Conservation (phyloP, 78 protist species). For the Emiliania huxleyi region DNA sequence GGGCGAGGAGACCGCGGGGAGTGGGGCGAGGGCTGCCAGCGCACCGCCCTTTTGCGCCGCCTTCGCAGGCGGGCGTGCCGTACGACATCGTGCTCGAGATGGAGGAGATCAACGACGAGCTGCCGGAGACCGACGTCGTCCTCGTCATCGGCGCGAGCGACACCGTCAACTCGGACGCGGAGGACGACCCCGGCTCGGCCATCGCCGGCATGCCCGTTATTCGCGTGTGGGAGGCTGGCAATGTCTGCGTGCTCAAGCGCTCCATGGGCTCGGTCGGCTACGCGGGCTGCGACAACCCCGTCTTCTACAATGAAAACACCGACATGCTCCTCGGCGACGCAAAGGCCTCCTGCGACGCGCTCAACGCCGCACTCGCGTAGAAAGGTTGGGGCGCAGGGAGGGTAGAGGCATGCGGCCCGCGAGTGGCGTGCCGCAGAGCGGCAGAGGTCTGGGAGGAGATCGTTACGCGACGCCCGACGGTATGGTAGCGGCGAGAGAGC, state of each 20-base stretch:
- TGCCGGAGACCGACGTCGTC: not conserved
- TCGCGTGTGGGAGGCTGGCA: slow-evolving; percentile 73
- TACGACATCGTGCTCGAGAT: slow-evolving; percentile 96
- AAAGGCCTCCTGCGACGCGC: too few species aligned
- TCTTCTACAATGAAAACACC: slow-evolving; percentile 91
- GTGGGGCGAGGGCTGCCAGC: not conserved
- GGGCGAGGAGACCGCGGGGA: too few species aligned
- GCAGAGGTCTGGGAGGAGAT: too few species aligned
- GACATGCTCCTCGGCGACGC: slow-evolving; percentile 30
- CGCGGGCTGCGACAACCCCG: slow-evolving; percentile 86
- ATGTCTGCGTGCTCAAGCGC: slow-evolving; percentile 89
- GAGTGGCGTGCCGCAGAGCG: too few species aligned
- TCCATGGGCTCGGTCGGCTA: slow-evolving; percentile 75
- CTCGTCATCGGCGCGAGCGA: slow-evolving; percentile 93
- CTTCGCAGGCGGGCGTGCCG: slow-evolving; percentile 96
- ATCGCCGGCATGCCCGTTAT: slow-evolving; percentile 45
- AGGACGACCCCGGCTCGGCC: slow-evolving; percentile 52
- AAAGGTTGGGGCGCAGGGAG: too few species aligned
- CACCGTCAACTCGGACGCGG: slow-evolving; percentile 94
- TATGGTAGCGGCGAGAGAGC: too few species aligned
- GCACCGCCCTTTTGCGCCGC: too few species aligned
- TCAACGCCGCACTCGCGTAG: too few species aligned
- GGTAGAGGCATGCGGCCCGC: too few species aligned
- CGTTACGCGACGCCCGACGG: too few species aligned
- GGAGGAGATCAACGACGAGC: slow-evolving; percentile 94